These are phyloP conservation scores for Orbilia javanica DNA, from an alignment of 2,329 filamentous ascomycete species.

Conservation along the genomic window DNA sequence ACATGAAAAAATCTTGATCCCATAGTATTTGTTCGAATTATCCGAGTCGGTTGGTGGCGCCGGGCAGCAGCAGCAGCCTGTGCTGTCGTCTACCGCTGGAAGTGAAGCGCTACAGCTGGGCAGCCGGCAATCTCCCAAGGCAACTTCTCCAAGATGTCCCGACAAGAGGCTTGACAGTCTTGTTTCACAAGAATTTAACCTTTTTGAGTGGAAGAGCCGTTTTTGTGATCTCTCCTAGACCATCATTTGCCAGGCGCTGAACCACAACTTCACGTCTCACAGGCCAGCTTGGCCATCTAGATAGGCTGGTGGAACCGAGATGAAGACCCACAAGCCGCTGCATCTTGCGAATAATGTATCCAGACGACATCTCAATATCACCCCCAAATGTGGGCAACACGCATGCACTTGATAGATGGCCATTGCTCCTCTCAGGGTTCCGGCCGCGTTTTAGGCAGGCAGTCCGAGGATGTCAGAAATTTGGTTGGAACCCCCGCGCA, in stretches of 20 bases:
- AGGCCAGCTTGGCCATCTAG: conserved; percentile 10
- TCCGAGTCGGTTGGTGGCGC: conserved; percentile 32
- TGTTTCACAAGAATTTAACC: conserved; percentile 9
- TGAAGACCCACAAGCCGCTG: conserved; percentile 42
- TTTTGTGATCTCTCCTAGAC: conserved; percentile 17
- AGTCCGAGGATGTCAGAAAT: conserved; percentile 44
- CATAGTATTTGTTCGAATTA: conserved; percentile 26
- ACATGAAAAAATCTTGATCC: conserved; percentile 9
- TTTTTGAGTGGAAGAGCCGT: conserved; percentile 21
- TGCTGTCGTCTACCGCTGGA: not conserved
- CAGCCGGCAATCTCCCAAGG: not conserved
- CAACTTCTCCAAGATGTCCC: conserved; percentile 5
- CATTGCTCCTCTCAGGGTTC: conserved; percentile 37
- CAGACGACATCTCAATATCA: conserved; percentile 1
- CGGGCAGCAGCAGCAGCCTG: conserved; percentile 21
- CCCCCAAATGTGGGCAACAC: conserved; percentile 7
- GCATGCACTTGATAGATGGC: not conserved
- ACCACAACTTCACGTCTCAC: conserved; percentile 31
- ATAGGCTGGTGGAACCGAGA: conserved; percentile 46
- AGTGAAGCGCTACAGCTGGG: not conserved
- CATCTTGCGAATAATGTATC: conserved; percentile 29
- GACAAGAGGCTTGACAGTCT: conserved; percentile 6
- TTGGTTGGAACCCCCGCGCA: conserved; percentile 44
- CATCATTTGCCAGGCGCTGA: conserved; percentile 1
- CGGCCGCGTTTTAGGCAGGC: conserved; percentile 58